Evolutionary conservation across 305 asterid species (phyloP).

Genomic region (Nicotiana rustica): DNA sequence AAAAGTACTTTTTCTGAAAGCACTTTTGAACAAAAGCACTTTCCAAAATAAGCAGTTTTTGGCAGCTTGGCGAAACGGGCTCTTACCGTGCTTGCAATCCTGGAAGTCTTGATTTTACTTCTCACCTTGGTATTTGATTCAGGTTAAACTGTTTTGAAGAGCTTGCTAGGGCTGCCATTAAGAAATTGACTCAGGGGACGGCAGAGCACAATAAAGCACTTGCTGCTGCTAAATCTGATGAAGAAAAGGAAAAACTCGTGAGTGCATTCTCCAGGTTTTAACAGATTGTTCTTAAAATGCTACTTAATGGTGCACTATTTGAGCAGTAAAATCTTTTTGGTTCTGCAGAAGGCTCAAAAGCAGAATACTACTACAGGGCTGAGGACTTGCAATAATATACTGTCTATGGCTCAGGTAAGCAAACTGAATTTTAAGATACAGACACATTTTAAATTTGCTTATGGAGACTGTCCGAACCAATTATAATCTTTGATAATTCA

Average conservation of each 20-base stretch:
- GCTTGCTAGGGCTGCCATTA: conserved; percentile 71
- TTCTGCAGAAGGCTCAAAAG: conserved; percentile 73
- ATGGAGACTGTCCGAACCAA: conserved; percentile 17
- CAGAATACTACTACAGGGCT: conserved; percentile 78
- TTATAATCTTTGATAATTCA: conserved; percentile 43
- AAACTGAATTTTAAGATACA: conserved; percentile 24
- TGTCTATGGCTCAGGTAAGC: conserved; percentile 85
- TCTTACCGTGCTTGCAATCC: background rate
- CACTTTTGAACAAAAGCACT: no score
- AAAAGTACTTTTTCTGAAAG: no score
- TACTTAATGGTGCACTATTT: background rate
- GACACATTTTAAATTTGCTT: conserved; percentile 27
- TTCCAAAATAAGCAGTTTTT: no score
- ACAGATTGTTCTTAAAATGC: conserved; percentile 6
- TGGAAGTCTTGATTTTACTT: background rate
- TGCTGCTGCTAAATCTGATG: conserved; percentile 80
- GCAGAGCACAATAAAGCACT: conserved; percentile 72
- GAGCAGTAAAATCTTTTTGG: conserved; percentile 21
- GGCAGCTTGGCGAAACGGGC: no score
- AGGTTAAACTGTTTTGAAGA: conserved; percentile 90
- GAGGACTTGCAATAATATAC: conserved; percentile 89
- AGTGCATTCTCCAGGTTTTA: conserved; percentile 47
- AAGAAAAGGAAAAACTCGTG: conserved; percentile 83
- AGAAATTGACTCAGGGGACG: conserved; percentile 83
- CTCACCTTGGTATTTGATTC: conserved; percentile 39